Evolutionary conservation across 805 yeast genomes (phyloP).

Genomic region (Millerozyma miso): DNA sequence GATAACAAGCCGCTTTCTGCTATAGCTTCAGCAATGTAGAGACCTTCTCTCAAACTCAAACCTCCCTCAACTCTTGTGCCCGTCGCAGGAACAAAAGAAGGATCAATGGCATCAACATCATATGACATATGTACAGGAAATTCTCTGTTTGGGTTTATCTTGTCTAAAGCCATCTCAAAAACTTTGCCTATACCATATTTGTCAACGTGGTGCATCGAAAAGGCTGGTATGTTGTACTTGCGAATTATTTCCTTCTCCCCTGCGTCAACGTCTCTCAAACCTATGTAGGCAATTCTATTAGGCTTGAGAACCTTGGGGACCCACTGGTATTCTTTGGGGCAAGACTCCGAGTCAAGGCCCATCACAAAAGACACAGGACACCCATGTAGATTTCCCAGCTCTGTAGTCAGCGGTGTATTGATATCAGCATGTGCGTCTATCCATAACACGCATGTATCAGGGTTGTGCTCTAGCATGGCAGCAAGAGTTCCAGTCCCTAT

Average conservation of each 20-base stretch:
- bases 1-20: constrained; percentile 86
- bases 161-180: constrained; percentile 82
- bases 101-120: constrained; percentile 97
- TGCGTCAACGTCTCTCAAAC: constrained; percentile 86
- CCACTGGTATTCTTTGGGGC: constrained; percentile 80
- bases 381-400: constrained; percentile 91
- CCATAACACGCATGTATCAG: constrained; percentile 91
- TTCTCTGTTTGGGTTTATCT: constrained; percentile 64
- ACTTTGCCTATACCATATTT: constrained; percentile 90
- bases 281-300: constrained; percentile 81
- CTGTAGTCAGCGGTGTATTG: constrained; percentile 80
- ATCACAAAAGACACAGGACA: constrained; percentile 90
- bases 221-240: constrained; percentile 74
- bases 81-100: constrained; percentile 90
- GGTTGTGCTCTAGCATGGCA: constrained; percentile 73
- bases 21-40: constrained; percentile 85
- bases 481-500: constrained; percentile 91
- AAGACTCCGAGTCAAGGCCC: constrained; percentile 67
- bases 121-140: constrained; percentile 84
- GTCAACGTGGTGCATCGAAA: constrained; percentile 94
- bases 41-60: constrained; percentile 87
- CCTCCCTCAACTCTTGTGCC: constrained; percentile 99
- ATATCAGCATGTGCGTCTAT: constrained; percentile 98
- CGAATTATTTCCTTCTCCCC: constrained; percentile 76
- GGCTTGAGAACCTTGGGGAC: constrained; percentile 64